Base-by-base conservation (phyloP, 1,139 yeast genomes). In the Lodderomyces margitis region DNA sequence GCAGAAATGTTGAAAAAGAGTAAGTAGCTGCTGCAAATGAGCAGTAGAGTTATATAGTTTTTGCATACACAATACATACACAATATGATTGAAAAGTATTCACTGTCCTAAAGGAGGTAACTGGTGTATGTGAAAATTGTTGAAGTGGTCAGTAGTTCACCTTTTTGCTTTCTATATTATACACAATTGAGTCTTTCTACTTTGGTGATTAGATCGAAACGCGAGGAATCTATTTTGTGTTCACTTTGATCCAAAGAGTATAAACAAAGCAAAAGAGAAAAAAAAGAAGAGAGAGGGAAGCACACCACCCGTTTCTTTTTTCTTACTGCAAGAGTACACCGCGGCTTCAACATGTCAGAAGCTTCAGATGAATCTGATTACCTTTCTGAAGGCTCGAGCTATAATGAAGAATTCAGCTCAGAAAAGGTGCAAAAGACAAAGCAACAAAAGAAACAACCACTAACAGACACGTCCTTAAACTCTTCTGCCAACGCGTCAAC, bases 401-500 rank as follows among this genome's bases (percentile, higher is more conserved):
- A 52, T 31, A 47, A 49, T 39, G 53, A 41, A 21, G 50, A 47
- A 12, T 47, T 35, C 31, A 48, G 33, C 45, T 46, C 44, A 4
- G 46, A 27, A 31, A 45, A 50, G 30, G 42, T 41, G 5, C 12
- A 36, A 14, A 34, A 38, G 27, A 34, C 33, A 14, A 44, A 39
- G 17, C 19, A 39, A 15, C 19, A 43, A 17, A 38, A 38, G 5
- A 52, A 49, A 38, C 40, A 50, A 23, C 62, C 66, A 14, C 52
- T 62, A 19, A 41, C 55, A 19, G 66, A 62, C 46, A 39, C 64
- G 11, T 58, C 64, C 12, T 57, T 60, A 44, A 54, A 38, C 23
- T 30, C 43, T 19, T 17, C 52, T 5, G 17, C 37, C 6, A 27
- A 40, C 11, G 23, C 42, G 8, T 32, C 35, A 19, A 21, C 37